phyloP scores from a whole-genome alignment of 164 flowering plant genomes.

The Pachysandra terminalis region DNA sequence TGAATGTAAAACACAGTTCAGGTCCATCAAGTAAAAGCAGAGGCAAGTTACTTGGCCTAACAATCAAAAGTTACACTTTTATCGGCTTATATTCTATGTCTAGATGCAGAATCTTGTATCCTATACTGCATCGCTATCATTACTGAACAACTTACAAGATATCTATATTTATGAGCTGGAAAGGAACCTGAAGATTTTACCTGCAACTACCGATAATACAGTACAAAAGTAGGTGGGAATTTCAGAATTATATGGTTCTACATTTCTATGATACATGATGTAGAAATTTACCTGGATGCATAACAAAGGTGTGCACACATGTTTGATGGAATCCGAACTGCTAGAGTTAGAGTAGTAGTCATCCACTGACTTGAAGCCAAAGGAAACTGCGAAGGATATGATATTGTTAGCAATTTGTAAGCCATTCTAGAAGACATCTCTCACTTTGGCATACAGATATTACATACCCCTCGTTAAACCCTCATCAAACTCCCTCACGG shows the following conservation, averaged over 20 bases:
- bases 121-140: no score
- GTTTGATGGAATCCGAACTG: constrained; percentile 71
- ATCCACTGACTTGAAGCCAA: constrained; percentile 92
- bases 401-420: constrained; percentile 11
- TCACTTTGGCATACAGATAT: background rate
- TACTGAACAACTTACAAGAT: no score
- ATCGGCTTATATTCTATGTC: no score
- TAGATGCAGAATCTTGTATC: no score
- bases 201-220: background rate
- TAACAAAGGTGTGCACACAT: constrained; percentile 68
- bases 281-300: constrained; percentile 74
- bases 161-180: no score
- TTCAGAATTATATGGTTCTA: background rate
- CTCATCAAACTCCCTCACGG: constrained; percentile 84
- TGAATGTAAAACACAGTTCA: no score
- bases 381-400: constrained; percentile 59
- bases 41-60: no score
- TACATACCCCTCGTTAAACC: constrained; percentile 70
- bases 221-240: background rate
- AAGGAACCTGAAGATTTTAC: background rate
- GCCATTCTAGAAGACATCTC: background rate
- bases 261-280: constrained; percentile 4
- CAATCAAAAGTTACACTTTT: no score
- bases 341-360: constrained; percentile 84
- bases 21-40: no score